Percentiles rank a stretch among this genome's conserved stretches.
Evolutionary conservation across 495 filamentous ascomycete species (phyloP).

Genomic region (Lasiosphaeria hispida): DNA sequence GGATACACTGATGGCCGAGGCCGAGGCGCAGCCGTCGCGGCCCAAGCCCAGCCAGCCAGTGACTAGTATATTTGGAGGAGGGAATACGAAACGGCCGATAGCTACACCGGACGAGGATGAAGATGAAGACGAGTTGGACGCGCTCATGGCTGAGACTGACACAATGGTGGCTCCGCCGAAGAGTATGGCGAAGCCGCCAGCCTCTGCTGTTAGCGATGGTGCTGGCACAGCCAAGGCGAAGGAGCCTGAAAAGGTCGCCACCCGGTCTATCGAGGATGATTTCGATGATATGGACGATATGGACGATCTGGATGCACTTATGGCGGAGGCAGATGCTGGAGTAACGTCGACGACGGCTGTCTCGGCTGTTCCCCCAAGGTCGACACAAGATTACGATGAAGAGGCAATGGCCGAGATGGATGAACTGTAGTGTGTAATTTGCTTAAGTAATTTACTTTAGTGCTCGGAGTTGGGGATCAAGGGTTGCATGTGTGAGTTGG

Average conservation of each 20-base stretch:
- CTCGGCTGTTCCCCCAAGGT: too few relatives aligned
- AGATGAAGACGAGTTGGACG: constrained; percentile 44
- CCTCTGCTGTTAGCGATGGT: background rate
- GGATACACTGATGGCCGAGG: constrained; percentile 52
- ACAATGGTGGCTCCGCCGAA: constrained; percentile 20
- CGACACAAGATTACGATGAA: constrained; percentile 50
- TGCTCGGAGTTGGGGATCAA: too few relatives aligned
- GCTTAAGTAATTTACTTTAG: background rate
- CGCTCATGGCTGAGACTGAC: constrained; percentile 46
- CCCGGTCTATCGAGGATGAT: background rate
- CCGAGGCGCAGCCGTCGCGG: constrained; percentile 8
- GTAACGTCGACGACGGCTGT: background rate
- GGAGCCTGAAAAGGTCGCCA: background rate
- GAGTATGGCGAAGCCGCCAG: background rate
- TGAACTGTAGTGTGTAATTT: constrained; percentile 50
- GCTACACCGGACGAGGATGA: constrained; percentile 12
- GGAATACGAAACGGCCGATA: constrained; percentile 21
- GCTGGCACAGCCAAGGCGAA: constrained; percentile 1
- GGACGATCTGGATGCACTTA: constrained; percentile 45
- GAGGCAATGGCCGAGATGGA: constrained; percentile 68
- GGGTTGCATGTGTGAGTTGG: too few relatives aligned
- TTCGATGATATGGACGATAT: constrained; percentile 18
- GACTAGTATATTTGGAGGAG: constrained; percentile 22
- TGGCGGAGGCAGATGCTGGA: constrained; percentile 43
- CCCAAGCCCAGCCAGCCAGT: background rate